Conservation (phyloP, 2,329 filamentous ascomycete genomes). For the Fusarium fracticaudum region DNA sequence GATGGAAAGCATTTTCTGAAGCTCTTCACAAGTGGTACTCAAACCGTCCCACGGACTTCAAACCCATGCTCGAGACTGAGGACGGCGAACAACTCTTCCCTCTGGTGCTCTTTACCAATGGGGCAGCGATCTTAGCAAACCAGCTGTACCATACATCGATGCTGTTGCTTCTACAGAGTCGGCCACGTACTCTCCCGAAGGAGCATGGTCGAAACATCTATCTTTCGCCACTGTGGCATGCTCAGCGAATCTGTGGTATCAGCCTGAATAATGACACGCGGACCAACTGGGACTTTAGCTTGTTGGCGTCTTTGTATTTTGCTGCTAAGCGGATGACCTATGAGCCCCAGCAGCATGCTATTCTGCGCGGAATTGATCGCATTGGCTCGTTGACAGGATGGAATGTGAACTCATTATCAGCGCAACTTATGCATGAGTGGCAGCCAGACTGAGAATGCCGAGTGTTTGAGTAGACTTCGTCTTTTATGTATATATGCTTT, state of each 20-base stretch:
- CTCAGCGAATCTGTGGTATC: constrained; percentile 60
- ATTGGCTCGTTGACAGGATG: constrained; percentile 55
- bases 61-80: constrained; percentile 48
- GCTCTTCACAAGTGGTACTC: constrained; percentile 47
- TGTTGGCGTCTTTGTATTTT: constrained; percentile 57
- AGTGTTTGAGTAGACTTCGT: neutral
- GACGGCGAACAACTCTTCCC: constrained; percentile 47
- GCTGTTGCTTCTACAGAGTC: constrained; percentile 61
- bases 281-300: constrained; percentile 58
- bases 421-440: constrained; percentile 44
- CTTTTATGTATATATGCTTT: neutral
- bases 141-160: constrained; percentile 67
- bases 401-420: constrained; percentile 42
- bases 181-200: constrained; percentile 55
- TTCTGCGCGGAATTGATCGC: constrained; percentile 52
- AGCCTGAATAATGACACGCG: constrained; percentile 56
- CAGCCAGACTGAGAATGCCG: constrained; percentile 31
- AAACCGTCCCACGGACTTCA: constrained; percentile 45
- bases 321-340: constrained; percentile 60
- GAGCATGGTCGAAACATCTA: constrained; percentile 44
- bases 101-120: constrained; percentile 50
- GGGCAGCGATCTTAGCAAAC: constrained; percentile 58
- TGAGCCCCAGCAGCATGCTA: constrained; percentile 55
- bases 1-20: constrained; percentile 46
- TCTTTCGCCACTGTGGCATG: constrained; percentile 59